Conservation (phyloP, 1,284 basidiomycete genomes). For the Blastosporella zonata region DNA sequence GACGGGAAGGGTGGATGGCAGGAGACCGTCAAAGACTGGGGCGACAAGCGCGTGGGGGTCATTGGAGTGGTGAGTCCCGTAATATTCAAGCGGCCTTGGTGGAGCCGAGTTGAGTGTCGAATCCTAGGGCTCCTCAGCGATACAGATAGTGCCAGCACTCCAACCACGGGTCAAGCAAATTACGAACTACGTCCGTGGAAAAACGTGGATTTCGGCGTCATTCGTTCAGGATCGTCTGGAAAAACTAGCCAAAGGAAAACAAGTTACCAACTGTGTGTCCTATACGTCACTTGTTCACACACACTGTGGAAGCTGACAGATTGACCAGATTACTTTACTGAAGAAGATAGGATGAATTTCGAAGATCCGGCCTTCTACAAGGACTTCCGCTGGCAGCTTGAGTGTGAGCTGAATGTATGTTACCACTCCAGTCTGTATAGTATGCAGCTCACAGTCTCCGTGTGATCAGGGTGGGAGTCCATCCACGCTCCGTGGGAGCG, state of each 20-base stretch:
- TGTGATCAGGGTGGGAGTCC: constrained; percentile 42
- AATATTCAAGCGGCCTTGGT: not conserved
- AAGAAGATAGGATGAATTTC: constrained; percentile 50
- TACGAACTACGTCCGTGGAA: constrained; percentile 57
- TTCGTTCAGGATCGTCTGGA: constrained; percentile 42
- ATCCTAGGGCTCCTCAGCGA: constrained; percentile 57
- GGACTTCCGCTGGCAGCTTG: constrained; percentile 47
- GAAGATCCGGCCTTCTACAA: constrained; percentile 48
- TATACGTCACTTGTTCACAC: not conserved
- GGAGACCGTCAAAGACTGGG: constrained; percentile 47
- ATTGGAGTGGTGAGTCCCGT: constrained; percentile 51
- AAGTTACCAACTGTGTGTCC: constrained; percentile 42
- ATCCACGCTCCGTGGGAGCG: constrained; percentile 42
- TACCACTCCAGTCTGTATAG: not conserved
- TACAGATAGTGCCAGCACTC: constrained; percentile 60
- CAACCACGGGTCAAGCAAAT: constrained; percentile 51
- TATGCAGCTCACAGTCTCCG: not conserved
- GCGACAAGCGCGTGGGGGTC: constrained; percentile 54
- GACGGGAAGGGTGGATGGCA: constrained; percentile 37
- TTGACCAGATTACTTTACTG: constrained; percentile 44
- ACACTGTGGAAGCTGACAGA: not conserved
- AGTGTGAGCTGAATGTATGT: constrained; percentile 51
- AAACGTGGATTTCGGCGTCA: constrained; percentile 57
- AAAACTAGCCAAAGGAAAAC: constrained; percentile 36
- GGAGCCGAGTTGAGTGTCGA: not conserved